Base-by-base conservation (phyloP, 129 eudicot genomes). In the Pulicaria dysenterica region DNA sequence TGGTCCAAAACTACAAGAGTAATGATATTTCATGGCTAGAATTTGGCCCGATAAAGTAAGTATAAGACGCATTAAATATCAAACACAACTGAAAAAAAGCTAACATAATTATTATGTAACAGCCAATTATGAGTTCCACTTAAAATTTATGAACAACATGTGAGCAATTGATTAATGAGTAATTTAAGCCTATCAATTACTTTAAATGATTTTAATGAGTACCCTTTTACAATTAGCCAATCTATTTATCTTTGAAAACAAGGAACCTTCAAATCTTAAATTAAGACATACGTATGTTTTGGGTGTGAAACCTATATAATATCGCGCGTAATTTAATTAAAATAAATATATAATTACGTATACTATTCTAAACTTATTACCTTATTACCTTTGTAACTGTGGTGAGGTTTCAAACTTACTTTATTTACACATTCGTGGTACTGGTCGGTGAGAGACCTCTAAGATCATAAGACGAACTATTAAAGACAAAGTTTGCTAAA, bases 161-260 rank as follows among this genome's bases (percentile, higher is more conserved):
- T 58, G 68, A 12, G 19, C 37, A 68, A 68, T 67, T 9, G 16
- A 58, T 45, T 42, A 43, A 50, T 31, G 58, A 58, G 43, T 43
- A 44, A n/a, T 58, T 13, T 0, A 72, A 72, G 47, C 17, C 31
- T n/a, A 44, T 44, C 38, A 72, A 58, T 72, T 38, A 45, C 48
- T 58, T 31, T 45, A 8, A 57, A 43, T 72, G 57, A 71, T 58
- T 31, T 45, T 31, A 57, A 43, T 72, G 57, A 71, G 58, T 72
- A 10, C 58, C 58, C 34, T 24, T 24, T 24, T 24, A 24, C 2
- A 24, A 24, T 24, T 24, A 24, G 16, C 6, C 45, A 0, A 6
- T 38, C 6, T 38, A 37, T 14, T 6, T 60, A n/a, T n/a, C 24
- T 36, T 60, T 60, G 47, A 60, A 39, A n/a, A 60, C 45, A 60